These are phyloP conservation scores for Hortiboletus flavorubellus DNA, from an alignment of 768 basidiomycete species.

Conservation along the genomic window DNA sequence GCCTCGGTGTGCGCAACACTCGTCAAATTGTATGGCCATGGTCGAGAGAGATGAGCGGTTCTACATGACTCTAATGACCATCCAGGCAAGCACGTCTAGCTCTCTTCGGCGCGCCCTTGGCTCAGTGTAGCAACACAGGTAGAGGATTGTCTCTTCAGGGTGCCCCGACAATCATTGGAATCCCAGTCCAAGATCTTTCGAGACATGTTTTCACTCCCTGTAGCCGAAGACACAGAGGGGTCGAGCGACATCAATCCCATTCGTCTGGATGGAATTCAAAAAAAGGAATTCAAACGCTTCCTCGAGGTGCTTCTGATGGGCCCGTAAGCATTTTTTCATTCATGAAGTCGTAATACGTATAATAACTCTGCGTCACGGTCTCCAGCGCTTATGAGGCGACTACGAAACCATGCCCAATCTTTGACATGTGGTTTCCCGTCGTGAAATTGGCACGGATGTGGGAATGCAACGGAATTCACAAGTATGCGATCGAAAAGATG, in stretches of 20 bases:
- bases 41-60: conserved; percentile 7
- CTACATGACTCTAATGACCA: conserved; percentile 19
- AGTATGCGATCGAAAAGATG: conserved; percentile 30
- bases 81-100: background rate
- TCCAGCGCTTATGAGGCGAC: background rate
- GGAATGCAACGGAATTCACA: conserved; percentile 31
- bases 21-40: background rate
- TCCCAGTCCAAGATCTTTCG: conserved; percentile 25
- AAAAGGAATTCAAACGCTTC: conserved; percentile 24
- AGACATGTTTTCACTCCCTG: conserved; percentile 26
- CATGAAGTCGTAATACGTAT: background rate
- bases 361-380: background rate
- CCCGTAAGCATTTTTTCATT: conserved; percentile 5
- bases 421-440: conserved; percentile 36
- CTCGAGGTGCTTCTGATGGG: conserved; percentile 19
- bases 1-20: background rate
- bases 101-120: background rate
- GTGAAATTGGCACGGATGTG: conserved; percentile 41
- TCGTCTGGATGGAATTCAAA: conserved; percentile 19
- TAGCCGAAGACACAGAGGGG: conserved; percentile 13
- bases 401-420: background rate
- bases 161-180: conserved; percentile 25
- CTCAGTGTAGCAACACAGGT: conserved; percentile 17
- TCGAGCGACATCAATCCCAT: conserved; percentile 21
- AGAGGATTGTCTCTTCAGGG: conserved; percentile 25